Conservation (phyloP, 2,329 filamentous ascomycete species). For the Monosporascus sp. region DNA sequence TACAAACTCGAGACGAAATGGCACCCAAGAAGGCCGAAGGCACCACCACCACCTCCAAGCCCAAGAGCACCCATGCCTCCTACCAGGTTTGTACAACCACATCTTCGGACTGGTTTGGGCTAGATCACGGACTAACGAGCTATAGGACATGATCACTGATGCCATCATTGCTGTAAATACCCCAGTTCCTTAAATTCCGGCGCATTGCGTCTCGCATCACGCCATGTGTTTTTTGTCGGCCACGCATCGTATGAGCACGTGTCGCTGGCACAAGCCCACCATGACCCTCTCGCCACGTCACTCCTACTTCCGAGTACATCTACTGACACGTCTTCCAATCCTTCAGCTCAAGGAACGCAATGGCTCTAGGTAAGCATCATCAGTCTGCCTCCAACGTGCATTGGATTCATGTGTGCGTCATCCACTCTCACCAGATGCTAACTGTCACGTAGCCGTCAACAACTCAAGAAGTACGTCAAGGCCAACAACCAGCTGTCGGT, state of each 20-base stretch:
- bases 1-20: constrained; percentile 39
- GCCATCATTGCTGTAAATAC: constrained; percentile 56
- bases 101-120: constrained; percentile 11
- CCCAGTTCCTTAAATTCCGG: constrained; percentile 27
- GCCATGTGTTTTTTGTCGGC: constrained; percentile 17
- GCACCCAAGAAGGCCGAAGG: constrained; percentile 54
- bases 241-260: constrained; percentile 10
- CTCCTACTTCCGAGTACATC: constrained; percentile 8
- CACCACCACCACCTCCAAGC: constrained; percentile 38
- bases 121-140: constrained; percentile 29
- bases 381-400: constrained; percentile 7
- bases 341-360: constrained; percentile 58
- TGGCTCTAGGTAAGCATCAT: constrained; percentile 43
- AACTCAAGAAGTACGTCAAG: constrained; percentile 53
- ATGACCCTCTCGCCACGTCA: not conserved
- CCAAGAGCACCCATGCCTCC: constrained; percentile 49
- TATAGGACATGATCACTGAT: constrained; percentile 59
- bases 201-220: constrained; percentile 27
- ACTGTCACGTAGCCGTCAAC: constrained; percentile 44
- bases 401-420: constrained; percentile 1
- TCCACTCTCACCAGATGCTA: constrained; percentile 18
- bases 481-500: constrained; percentile 31
- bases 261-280: constrained; percentile 4
- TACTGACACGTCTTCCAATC: constrained; percentile 35
- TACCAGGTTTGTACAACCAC: constrained; percentile 49